A percentile compares a stretch with the other conserved stretches of the same genome.
These are phyloP conservation scores for Tieghemostelium lacteum DNA, from an alignment of 78 protist genomes.

Conservation along the genomic window DNA sequence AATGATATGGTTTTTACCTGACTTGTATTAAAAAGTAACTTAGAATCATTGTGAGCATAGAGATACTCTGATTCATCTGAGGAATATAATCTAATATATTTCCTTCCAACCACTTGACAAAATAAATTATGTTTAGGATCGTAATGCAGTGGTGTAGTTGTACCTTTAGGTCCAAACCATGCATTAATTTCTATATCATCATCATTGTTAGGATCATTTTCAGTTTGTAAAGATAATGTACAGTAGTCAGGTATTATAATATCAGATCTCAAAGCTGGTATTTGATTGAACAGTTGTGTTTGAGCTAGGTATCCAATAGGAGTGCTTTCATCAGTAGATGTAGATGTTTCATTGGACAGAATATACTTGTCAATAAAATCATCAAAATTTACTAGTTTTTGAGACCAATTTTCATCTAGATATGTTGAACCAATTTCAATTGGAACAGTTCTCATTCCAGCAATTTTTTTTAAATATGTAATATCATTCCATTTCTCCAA, in stretches of 20 bases:
- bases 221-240: neutral
- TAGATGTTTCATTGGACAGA: neutral
- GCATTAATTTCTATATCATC: constrained; percentile 34
- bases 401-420: constrained; percentile 61
- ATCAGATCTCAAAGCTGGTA: constrained; percentile 56
- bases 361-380: constrained; percentile 67
- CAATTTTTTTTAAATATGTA: constrained; percentile 40
- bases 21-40: constrained; percentile 70
- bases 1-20: constrained; percentile 19
- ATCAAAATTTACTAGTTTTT: constrained; percentile 60
- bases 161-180: constrained; percentile 80
- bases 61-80: constrained; percentile 41
- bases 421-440: constrained; percentile 73
- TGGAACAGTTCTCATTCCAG: constrained; percentile 80
- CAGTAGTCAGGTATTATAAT: constrained; percentile 77
- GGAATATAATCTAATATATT: constrained; percentile 38
- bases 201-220: neutral
- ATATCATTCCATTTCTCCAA: constrained; percentile 63
- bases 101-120: constrained; percentile 74
- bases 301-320: constrained; percentile 80
- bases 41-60: constrained; percentile 36
- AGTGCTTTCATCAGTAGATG: neutral
- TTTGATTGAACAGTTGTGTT: constrained; percentile 76
- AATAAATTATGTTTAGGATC: constrained; percentile 72
- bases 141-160: constrained; percentile 73